Percentiles rank a stretch among this genome's conserved stretches.
Conservation (phyloP, 495 filamentous ascomycete genomes). For the Podospora didyma region DNA sequence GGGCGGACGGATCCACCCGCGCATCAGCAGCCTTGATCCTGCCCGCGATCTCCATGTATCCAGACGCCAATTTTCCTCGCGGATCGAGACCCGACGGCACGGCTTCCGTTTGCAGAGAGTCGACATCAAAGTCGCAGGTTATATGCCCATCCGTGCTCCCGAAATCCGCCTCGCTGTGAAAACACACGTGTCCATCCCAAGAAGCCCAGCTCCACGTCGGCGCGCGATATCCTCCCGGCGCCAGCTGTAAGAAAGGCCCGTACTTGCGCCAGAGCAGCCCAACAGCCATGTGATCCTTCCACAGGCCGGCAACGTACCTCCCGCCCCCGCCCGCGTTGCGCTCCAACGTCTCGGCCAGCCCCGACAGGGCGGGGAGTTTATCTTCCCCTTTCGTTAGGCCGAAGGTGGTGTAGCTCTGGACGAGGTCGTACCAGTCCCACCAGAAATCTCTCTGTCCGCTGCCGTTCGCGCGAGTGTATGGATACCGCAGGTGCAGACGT, state of each 20-base stretch:
- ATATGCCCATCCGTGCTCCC: too few species aligned
- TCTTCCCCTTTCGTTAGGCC: slow-evolving; percentile 4
- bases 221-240: neutral
- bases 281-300: too few species aligned
- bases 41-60: neutral
- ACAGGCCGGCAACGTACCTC: neutral
- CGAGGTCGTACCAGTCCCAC: slow-evolving; percentile 5
- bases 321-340: neutral
- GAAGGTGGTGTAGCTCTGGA: neutral
- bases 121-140: neutral
- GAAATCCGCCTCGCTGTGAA: neutral
- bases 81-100: neutral
- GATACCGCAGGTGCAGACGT: neutral
- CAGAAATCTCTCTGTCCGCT: neutral
- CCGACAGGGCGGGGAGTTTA: slow-evolving; percentile 4
- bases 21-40: too few species aligned
- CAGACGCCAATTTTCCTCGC: neutral
- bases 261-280: too few species aligned
- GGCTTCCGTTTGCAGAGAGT: neutral
- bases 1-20: too few species aligned
- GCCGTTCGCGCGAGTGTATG: neutral
- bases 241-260: neutral
- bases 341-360: neutral
- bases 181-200: neutral
- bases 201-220: slow-evolving; percentile 1